Conservation (phyloP, 805 yeast species). For the Candida berthetii region DNA sequence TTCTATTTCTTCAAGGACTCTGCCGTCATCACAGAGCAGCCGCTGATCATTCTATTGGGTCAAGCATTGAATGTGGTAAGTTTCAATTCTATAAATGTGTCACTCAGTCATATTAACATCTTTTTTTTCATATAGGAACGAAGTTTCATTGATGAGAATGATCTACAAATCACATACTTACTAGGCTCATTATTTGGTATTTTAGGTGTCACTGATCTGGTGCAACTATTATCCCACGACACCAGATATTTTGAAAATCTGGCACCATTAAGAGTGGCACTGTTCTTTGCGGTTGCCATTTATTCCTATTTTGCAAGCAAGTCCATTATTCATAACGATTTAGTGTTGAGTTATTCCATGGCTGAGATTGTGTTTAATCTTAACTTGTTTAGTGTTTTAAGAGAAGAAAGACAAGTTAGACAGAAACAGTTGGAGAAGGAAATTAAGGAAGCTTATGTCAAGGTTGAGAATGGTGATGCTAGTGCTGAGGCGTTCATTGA, state of each 20-base stretch:
- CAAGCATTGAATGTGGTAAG: slow-evolving; percentile 51
- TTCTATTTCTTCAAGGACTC: slow-evolving; percentile 45
- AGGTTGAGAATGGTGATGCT: not conserved
- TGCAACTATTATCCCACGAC: slow-evolving; percentile 47
- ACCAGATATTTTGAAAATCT: slow-evolving; percentile 47
- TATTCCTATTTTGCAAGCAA: slow-evolving; percentile 41
- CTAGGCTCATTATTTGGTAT: slow-evolving; percentile 39
- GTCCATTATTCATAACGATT: slow-evolving; percentile 48
- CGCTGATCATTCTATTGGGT: slow-evolving; percentile 45
- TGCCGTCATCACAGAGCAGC: slow-evolving; percentile 32
- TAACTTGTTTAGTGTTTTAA: slow-evolving; percentile 51
- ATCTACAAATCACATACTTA: slow-evolving; percentile 29
- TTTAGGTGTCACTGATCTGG: slow-evolving; percentile 44
- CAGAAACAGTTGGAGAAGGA: not conserved
- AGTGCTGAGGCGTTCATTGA: not conserved
- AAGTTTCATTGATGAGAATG: slow-evolving; percentile 30
- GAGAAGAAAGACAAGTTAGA: slow-evolving; percentile 38
- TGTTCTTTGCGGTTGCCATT: slow-evolving; percentile 43
- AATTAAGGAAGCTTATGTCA: not conserved
- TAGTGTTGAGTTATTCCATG: slow-evolving; percentile 50
- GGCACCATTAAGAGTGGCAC: slow-evolving; percentile 49
- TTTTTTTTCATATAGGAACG: slow-evolving; percentile 11
- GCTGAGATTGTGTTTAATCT: slow-evolving; percentile 68
- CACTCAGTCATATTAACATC: slow-evolving; percentile 1
- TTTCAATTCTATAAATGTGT: slow-evolving; percentile 8